Conservation (phyloP, 805 yeast genomes). For the Monosporozyma yasuniensis region DNA sequence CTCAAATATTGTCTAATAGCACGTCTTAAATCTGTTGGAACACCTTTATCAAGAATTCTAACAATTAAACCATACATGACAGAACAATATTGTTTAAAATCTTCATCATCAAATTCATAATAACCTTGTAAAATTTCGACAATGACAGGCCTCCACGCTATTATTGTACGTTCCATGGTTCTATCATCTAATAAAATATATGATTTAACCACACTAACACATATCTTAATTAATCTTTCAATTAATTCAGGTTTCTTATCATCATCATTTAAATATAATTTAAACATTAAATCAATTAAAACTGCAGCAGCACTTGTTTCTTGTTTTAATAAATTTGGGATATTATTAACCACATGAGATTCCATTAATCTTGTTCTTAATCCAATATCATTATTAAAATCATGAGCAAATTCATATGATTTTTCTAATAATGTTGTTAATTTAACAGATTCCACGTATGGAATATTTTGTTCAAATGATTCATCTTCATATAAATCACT, state of each 20-base stretch:
- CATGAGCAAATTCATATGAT: constrained; percentile 76
- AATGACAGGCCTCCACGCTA: constrained; percentile 88
- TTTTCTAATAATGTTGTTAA: constrained; percentile 52
- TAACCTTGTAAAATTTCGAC: constrained; percentile 80
- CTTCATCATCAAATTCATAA: constrained; percentile 63
- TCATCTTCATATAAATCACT: constrained; percentile 72
- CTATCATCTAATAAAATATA: constrained; percentile 64
- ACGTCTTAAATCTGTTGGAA: constrained; percentile 51
- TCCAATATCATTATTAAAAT: constrained; percentile 82
- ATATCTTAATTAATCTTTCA: constrained; percentile 47
- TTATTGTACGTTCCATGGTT: constrained; percentile 68
- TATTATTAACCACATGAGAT: constrained; percentile 82
- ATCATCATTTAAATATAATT: constrained; percentile 47
- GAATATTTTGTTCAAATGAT: constrained; percentile 57
- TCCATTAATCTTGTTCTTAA: constrained; percentile 83
- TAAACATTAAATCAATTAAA: constrained; percentile 69
- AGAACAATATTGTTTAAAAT: constrained; percentile 53
- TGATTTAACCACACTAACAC: constrained; percentile 60
- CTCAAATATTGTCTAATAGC: constrained; percentile 53
- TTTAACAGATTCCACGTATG: constrained; percentile 52
- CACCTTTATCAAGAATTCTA: constrained; percentile 49
- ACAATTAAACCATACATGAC: constrained; percentile 52
- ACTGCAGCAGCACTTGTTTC: constrained; percentile 88
- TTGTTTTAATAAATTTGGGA: constrained; percentile 86
- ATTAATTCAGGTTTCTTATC: constrained; percentile 42